Percentiles rank a stretch among this genome's conserved stretches.
phyloP scores from a whole-genome alignment of 2,329 filamentous ascomycete genomes.

The Pleoardoris graminearum region DNA sequence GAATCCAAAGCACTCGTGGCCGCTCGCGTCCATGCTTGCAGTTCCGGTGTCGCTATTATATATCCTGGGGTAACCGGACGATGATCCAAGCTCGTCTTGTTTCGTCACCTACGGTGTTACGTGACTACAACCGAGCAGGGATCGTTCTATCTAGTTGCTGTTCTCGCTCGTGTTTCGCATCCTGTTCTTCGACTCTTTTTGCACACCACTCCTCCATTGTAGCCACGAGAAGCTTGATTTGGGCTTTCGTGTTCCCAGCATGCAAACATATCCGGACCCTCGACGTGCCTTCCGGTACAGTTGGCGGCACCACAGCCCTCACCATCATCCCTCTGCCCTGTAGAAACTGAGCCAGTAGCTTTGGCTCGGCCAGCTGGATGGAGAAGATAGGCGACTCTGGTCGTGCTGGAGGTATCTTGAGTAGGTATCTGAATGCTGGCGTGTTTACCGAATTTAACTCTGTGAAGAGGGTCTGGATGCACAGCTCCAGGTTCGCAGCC shows the following conservation, averaged over 20 bases:
- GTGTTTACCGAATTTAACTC: slow-evolving; percentile 20
- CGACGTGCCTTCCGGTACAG: slow-evolving; percentile 46
- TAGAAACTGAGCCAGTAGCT: slow-evolving; percentile 30
- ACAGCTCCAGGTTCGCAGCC: slow-evolving; percentile 27
- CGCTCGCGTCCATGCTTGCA: too few relatives aligned
- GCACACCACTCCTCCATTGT: slow-evolving; percentile 39
- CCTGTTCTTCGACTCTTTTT: background rate
- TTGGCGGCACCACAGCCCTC: slow-evolving; percentile 46
- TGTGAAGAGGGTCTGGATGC: slow-evolving; percentile 28
- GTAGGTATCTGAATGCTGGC: slow-evolving; percentile 8
- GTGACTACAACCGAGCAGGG: background rate
- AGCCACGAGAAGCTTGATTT: slow-evolving; percentile 40
- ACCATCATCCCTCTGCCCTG: slow-evolving; percentile 40
- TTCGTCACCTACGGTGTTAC: too few relatives aligned
- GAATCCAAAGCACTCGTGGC: too few relatives aligned
- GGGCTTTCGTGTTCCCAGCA: slow-evolving; percentile 45
- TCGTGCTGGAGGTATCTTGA: slow-evolving; percentile 31
- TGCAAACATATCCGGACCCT: slow-evolving; percentile 50
- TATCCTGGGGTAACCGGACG: too few relatives aligned
- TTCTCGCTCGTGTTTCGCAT: background rate
- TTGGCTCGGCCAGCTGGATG: slow-evolving; percentile 34
- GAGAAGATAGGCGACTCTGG: slow-evolving; percentile 40
- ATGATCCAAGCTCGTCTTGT: too few relatives aligned
- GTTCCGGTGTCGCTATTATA: too few relatives aligned
- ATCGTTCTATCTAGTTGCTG: background rate